phyloP scores from a whole-genome alignment of 768 basidiomycete species.

The Tulasnella sp. region DNA sequence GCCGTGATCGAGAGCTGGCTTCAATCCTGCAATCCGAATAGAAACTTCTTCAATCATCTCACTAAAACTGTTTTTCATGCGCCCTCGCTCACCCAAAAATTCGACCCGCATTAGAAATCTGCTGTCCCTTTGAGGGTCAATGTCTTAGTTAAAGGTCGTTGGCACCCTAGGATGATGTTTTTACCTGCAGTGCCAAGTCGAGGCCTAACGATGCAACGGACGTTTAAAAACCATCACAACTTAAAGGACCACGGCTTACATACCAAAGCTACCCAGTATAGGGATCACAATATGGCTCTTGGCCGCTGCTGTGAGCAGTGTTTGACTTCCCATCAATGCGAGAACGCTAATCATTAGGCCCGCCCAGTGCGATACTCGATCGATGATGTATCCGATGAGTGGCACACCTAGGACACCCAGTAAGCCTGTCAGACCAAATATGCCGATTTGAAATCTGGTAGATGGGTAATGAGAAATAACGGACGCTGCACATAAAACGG shows the following conservation, averaged over 20 bases:
- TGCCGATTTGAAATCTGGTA: constrained; percentile 46
- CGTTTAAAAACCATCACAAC: not conserved
- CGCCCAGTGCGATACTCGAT: constrained; percentile 66
- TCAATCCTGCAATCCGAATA: constrained; percentile 20
- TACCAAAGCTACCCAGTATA: constrained; percentile 52
- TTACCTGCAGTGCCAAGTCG: constrained; percentile 1
- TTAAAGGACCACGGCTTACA: not conserved
- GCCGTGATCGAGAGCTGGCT: constrained; percentile 45
- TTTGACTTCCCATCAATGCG: constrained; percentile 39
- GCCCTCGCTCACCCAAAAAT: not conserved
- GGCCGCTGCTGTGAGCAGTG: constrained; percentile 56
- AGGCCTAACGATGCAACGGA: not conserved
- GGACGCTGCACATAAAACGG: constrained; percentile 3
- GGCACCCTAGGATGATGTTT: not conserved
- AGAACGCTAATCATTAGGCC: constrained; percentile 48
- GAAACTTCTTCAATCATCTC: not conserved
- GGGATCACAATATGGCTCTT: constrained; percentile 60
- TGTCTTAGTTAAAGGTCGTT: not conserved
- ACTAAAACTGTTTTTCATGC: not conserved
- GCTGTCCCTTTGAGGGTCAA: not conserved
- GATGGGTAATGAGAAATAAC: not conserved
- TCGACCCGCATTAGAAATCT: not conserved
- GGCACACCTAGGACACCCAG: constrained; percentile 56
- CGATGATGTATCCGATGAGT: constrained; percentile 54
- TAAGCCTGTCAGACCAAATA: constrained; percentile 61